Evolutionary conservation across 1,139 yeast species (phyloP).

Genomic region (Geotrichum candidum): DNA sequence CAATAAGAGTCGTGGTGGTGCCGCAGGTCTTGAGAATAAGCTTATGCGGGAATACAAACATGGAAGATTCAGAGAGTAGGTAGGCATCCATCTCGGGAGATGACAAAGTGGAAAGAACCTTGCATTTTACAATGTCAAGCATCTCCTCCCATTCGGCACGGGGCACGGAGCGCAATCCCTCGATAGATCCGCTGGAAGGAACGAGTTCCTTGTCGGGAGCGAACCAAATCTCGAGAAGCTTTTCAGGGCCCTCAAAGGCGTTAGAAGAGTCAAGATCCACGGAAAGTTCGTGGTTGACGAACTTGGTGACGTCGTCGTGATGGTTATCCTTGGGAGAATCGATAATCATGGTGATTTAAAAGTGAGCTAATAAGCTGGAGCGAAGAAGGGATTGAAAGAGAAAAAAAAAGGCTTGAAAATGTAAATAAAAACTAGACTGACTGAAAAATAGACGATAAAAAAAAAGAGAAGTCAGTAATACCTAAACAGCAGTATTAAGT

Average conservation of each 20-base stretch:
- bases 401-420: not conserved
- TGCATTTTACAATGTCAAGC: slow-evolving; percentile 80
- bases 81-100: slow-evolving; percentile 71
- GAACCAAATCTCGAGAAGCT: slow-evolving; percentile 86
- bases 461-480: not conserved
- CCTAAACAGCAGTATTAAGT: slow-evolving; percentile 19
- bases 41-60: slow-evolving; percentile 85
- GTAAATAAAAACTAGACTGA: not conserved
- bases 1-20: slow-evolving; percentile 82
- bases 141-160: slow-evolving; percentile 63
- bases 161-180: slow-evolving; percentile 56
- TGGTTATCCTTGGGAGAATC: slow-evolving; percentile 18
- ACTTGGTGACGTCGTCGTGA: slow-evolving; percentile 42
- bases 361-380: not conserved
- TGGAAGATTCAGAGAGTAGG: slow-evolving; percentile 79
- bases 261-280: slow-evolving; percentile 75
- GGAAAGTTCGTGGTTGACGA: slow-evolving; percentile 72
- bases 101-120: slow-evolving; percentile 73
- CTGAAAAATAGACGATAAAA: not conserved
- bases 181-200: slow-evolving; percentile 29
- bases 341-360: slow-evolving; percentile 23
- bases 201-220: slow-evolving; percentile 44
- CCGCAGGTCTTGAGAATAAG: slow-evolving; percentile 91
- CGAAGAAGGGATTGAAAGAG: not conserved
- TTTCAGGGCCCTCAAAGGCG: slow-evolving; percentile 97